phyloP scores from a whole-genome alignment of 2,329 filamentous ascomycete genomes.

The Ceratocystis variospora region DNA sequence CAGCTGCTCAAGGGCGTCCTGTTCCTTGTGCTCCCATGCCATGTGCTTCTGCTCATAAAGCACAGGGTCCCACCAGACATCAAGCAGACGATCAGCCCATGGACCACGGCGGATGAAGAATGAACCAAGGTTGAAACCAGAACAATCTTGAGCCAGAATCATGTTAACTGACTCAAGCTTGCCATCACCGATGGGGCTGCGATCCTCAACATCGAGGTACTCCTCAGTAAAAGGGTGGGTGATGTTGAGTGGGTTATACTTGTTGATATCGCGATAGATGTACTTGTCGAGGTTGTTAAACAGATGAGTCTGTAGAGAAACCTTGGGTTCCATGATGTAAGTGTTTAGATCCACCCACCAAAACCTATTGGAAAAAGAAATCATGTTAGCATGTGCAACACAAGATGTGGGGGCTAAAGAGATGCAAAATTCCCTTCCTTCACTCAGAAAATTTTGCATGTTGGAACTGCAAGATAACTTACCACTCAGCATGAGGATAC shows the following conservation, averaged over 20 bases:
- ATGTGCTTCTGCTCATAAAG: constrained; percentile 97
- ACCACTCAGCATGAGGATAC: constrained; percentile 95
- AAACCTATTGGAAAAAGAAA: constrained; percentile 50
- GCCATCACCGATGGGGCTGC: constrained; percentile 63
- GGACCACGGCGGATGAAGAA: constrained; percentile 78
- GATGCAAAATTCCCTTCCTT: not conserved
- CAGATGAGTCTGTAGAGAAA: constrained; percentile 79
- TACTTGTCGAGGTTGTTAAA: constrained; percentile 64
- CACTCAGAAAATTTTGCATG: too few relatives aligned
- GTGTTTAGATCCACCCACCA: constrained; percentile 99
- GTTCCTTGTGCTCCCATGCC: constrained; percentile 98
- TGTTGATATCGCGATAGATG: constrained; percentile 89
- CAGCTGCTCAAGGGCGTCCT: constrained; percentile 85
- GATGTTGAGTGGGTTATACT: constrained; percentile 91
- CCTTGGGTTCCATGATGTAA: constrained; percentile 90
- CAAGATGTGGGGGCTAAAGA: not conserved
- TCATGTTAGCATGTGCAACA: not conserved
- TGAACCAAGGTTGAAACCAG: constrained; percentile 89
- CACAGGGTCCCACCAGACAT: constrained; percentile 98
- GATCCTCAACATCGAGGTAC: constrained; percentile 63
- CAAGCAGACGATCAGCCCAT: constrained; percentile 83
- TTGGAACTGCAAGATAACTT: constrained; percentile 27
- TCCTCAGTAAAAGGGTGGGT: constrained; percentile 60
- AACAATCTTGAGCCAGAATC: constrained; percentile 82
- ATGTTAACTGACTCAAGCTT: constrained; percentile 69